Percentiles rank a stretch among this genome's conserved stretches.
These are phyloP conservation scores for Linnemannia hyalina DNA, from an alignment of 192 early-diverging fungal genomes.

Conservation along the genomic window DNA sequence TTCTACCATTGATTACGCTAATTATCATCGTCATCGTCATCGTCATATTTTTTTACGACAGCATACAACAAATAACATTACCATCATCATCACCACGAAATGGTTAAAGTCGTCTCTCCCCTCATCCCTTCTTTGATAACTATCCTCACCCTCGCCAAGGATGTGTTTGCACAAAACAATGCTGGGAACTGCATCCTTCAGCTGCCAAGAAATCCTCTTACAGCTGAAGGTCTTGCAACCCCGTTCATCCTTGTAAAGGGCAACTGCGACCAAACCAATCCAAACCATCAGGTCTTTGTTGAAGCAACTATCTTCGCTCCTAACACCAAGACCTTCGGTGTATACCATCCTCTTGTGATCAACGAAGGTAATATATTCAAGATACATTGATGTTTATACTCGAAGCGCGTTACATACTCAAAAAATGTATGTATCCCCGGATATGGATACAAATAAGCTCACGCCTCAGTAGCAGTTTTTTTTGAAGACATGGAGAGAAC, in stretches of 20 bases:
- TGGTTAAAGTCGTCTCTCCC: constrained; percentile 4
- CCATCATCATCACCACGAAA: constrained; percentile 9
- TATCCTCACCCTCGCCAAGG: constrained; percentile 9
- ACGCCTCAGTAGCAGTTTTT: not conserved
- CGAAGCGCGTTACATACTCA: no score
- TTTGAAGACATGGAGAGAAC: constrained; percentile 3
- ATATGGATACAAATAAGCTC: not conserved
- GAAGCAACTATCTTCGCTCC: no score
- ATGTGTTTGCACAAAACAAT: constrained; percentile 10
- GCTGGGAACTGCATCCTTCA: constrained; percentile 5
- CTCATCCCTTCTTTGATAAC: constrained; percentile 16
- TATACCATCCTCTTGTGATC: no score
- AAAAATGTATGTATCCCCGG: no score
- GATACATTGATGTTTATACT: no score
- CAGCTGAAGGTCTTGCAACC: constrained; percentile 13
- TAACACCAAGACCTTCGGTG: no score
- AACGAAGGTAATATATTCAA: no score
- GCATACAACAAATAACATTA: not conserved
- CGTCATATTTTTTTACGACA: not conserved
- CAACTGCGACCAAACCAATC: constrained; percentile 19
- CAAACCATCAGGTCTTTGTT: not conserved
- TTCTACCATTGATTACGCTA: no score
- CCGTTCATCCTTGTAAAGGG: constrained; percentile 9
- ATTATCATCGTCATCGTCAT: no score
- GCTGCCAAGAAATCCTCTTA: constrained; percentile 16